Percentiles rank a stretch among this genome's conserved stretches.
Conservation (phyloP, 495 filamentous ascomycete genomes). For the Parachaetomium inaequale region DNA sequence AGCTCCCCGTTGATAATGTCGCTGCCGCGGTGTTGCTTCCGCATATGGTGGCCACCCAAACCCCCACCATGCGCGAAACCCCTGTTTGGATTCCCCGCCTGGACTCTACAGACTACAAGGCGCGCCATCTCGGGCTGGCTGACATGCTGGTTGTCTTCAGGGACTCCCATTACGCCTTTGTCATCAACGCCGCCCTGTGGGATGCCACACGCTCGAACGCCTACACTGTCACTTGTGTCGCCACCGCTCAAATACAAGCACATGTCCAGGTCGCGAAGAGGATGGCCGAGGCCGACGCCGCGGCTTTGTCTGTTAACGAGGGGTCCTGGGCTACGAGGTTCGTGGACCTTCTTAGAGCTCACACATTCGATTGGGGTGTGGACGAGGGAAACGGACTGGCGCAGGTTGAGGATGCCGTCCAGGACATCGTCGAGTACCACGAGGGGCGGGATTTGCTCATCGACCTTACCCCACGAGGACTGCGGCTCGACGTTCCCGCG, state of each 20-base stretch:
- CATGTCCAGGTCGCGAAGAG: too few species aligned
- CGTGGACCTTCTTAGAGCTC: constrained; percentile 8
- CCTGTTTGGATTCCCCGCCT: background rate
- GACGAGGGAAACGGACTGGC: background rate
- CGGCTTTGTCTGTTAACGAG: too few species aligned
- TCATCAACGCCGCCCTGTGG: constrained; percentile 2
- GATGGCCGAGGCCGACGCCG: too few species aligned
- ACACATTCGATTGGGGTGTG: constrained; percentile 5
- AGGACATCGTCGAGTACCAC: background rate
- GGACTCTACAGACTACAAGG: background rate
- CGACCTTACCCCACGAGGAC: background rate
- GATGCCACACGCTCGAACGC: background rate
- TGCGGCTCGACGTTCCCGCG: constrained; percentile 15
- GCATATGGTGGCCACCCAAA: background rate
- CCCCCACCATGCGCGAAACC: too few species aligned
- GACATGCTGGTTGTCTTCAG: constrained; percentile 17
- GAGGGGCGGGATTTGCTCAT: background rate
- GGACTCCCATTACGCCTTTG: constrained; percentile 13
- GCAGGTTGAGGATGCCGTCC: constrained; percentile 9
- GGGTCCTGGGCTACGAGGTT: background rate
- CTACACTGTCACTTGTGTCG: constrained; percentile 2
- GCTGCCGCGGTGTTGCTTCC: background rate
- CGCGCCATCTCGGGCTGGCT: background rate
- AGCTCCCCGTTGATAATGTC: too few species aligned
- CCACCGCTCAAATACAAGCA: constrained; percentile 7